A percentile compares a stretch with the other conserved stretches of the same genome.
phyloP scores from a whole-genome alignment of 2,329 filamentous ascomycete species.

The Fusarium oxysporum region DNA sequence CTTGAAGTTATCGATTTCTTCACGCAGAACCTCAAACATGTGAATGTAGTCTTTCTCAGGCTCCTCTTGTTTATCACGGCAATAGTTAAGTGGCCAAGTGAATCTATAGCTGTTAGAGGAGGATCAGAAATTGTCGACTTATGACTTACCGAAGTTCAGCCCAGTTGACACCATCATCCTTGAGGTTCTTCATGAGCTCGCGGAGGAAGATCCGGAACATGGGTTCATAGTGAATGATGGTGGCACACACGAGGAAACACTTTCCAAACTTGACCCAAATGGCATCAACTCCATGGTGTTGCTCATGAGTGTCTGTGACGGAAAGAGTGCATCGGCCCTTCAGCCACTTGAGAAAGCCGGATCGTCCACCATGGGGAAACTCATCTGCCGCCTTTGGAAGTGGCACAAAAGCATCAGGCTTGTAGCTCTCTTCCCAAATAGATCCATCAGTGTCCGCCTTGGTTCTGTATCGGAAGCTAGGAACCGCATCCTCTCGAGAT shows the following conservation, averaged over 20 bases:
- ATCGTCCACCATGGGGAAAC: conserved; percentile 78
- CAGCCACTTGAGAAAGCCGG: conserved; percentile 82
- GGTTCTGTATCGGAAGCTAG: conserved; percentile 73
- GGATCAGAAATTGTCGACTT: not conserved
- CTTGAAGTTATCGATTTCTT: conserved; percentile 84
- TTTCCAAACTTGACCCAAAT: conserved; percentile 86
- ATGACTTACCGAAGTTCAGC: conserved; percentile 74
- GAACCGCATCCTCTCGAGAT: conserved; percentile 64
- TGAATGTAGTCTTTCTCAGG: conserved; percentile 75
- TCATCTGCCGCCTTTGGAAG: conserved; percentile 73
- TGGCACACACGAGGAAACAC: conserved; percentile 79
- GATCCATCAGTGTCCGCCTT: conserved; percentile 57
- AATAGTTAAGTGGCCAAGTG: conserved; percentile 79
- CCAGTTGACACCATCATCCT: conserved; percentile 86
- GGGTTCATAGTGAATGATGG: conserved; percentile 88
- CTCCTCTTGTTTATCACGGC: conserved; percentile 70
- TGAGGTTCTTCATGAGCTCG: conserved; percentile 75
- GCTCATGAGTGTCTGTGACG: conserved; percentile 76
- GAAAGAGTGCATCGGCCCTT: conserved; percentile 78
- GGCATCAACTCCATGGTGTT: conserved; percentile 85
- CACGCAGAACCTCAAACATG: conserved; percentile 78
- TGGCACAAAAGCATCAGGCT: conserved; percentile 67
- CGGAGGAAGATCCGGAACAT: conserved; percentile 83
- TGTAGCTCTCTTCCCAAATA: conserved; percentile 77
- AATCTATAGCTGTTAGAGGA: conserved; percentile 58